Evolutionary conservation across 1,284 basidiomycete genomes (phyloP), one percentile per base, ranked within the genome.

Genomic region (Bothia castanella): DNA sequence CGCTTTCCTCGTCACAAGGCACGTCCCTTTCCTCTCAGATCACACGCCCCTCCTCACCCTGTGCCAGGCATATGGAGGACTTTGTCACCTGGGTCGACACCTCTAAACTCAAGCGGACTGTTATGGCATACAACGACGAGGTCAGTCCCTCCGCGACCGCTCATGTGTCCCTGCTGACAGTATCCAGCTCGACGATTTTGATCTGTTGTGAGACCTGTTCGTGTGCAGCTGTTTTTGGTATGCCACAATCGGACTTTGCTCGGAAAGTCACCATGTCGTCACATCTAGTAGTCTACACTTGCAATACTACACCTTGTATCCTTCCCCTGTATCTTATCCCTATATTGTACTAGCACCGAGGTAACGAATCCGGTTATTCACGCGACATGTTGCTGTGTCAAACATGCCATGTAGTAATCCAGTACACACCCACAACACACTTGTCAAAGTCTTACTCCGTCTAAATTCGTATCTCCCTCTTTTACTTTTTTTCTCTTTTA

Each of bases 31-130:
- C n/a, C 27, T 5, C 16, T 20, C 35, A 34, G 20, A 34, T 44
- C 43, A 37, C 47, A n/a, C 16, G 6, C 51, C 17, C 32, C 30
- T 21, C 58, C 56, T 58, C 31, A 56, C 31, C 31, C 30, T 11
- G 41, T 12, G 38, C 16, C 57, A 89, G 88, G 61, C 92, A 94
- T 61, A 95, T 97, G 92, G 95, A 99, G 68, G 97, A 99, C 76
- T 99, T 97, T 72, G 93, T 99, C 42, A 98, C 97, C 19, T 99
- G 97, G 97, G 94, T 99, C 16, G 95, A 99, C 69, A 95, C 93
- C 21, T 94, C 89, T 59, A 97, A 96, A 69, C 82, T 98, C 69
- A 98, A 97, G 82, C 81, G 96, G 55, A 95, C 92, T 0, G 86
- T 99, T 67, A 90, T 96, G 85, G 76, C 79, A 57, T 99, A 99